Percentiles rank a stretch among this genome's conserved stretches.
Conservation (phyloP, 352 stramenopile species). For the Globisporangium nunn region DNA sequence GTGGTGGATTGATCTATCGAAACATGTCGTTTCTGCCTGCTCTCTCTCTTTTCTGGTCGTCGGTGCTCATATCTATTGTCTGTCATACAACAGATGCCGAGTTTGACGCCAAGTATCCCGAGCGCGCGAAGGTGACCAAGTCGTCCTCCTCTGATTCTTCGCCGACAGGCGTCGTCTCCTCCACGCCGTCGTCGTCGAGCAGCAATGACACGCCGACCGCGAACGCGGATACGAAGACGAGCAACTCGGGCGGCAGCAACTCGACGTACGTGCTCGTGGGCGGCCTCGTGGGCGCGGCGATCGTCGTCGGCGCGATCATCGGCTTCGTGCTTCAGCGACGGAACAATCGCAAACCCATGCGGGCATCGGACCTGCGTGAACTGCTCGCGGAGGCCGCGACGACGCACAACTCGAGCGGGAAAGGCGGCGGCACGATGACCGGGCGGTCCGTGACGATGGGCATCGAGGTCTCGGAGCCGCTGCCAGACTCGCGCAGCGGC, state of each 20-base stretch:
- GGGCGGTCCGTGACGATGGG: slow-evolving; percentile 1
- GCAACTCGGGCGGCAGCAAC: slow-evolving; percentile 3
- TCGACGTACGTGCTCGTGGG: slow-evolving; percentile 15
- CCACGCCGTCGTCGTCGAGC: background rate
- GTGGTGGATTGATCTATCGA: background rate
- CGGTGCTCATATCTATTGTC: too few relatives aligned
- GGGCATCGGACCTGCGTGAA: slow-evolving; percentile 5
- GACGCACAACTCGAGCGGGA: background rate
- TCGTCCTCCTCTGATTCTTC: background rate
- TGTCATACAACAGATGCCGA: background rate
- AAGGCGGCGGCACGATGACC: slow-evolving; percentile 12
- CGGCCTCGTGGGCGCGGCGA: slow-evolving; percentile 14
- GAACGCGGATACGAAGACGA: background rate
- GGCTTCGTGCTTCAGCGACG: slow-evolving; percentile 19
- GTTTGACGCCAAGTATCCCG: slow-evolving; percentile 3
- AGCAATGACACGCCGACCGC: background rate
- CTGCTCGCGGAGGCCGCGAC: slow-evolving; percentile 7
- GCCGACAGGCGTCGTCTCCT: background rate
- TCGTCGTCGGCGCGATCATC: slow-evolving; percentile 15
- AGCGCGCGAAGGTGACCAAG: background rate
- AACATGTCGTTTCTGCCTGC: too few relatives aligned
- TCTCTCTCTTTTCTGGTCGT: too few relatives aligned
- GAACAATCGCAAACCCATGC: background rate
- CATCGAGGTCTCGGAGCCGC: slow-evolving; percentile 3
- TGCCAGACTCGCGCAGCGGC: slow-evolving; percentile 5